A percentile compares a stretch with the other conserved stretches of the same genome.
phyloP scores from a whole-genome alignment of 768 basidiomycete genomes.

The Suillus bovinus region DNA sequence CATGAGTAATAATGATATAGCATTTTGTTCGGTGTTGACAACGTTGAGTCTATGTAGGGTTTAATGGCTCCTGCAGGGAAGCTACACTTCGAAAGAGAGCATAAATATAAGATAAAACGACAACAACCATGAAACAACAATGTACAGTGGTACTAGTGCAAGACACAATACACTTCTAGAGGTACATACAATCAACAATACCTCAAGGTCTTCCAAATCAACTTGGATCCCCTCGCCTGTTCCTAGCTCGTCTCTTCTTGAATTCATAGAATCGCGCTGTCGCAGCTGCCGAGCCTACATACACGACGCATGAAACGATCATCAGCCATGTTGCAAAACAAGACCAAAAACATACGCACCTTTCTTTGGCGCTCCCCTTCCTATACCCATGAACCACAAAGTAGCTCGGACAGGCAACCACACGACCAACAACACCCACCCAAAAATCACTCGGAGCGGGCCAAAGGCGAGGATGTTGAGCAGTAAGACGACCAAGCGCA shows the following conservation, averaged over 20 bases:
- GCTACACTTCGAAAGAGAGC: neutral
- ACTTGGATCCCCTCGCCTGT: neutral
- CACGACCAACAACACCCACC: neutral
- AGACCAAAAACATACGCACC: constrained; percentile 4
- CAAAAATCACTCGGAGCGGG: constrained; percentile 9
- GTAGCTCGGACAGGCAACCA: constrained; percentile 16
- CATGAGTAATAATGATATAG: too few species aligned
- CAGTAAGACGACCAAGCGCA: constrained; percentile 11
- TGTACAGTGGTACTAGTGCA: too few species aligned
- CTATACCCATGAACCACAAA: constrained; percentile 20
- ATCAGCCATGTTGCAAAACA: neutral
- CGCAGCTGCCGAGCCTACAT: constrained; percentile 7
- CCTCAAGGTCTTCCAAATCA: neutral
- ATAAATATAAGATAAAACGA: constrained; percentile 3
- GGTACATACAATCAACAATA: neutral
- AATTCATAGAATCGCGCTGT: constrained; percentile 11
- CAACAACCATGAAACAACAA: constrained; percentile 1
- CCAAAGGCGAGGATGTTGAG: constrained; percentile 1
- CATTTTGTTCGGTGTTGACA: too few species aligned
- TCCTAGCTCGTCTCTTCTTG: neutral
- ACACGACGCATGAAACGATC: neutral
- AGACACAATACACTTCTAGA: neutral
- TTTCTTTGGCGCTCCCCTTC: constrained; percentile 14
- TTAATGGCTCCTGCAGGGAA: too few species aligned
- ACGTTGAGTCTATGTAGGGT: too few species aligned